Evolutionary conservation across 2,329 filamentous ascomycete species (phyloP), one percentile per base, ranked within the genome.

Genomic region (Pleurostoma richardsiae): DNA sequence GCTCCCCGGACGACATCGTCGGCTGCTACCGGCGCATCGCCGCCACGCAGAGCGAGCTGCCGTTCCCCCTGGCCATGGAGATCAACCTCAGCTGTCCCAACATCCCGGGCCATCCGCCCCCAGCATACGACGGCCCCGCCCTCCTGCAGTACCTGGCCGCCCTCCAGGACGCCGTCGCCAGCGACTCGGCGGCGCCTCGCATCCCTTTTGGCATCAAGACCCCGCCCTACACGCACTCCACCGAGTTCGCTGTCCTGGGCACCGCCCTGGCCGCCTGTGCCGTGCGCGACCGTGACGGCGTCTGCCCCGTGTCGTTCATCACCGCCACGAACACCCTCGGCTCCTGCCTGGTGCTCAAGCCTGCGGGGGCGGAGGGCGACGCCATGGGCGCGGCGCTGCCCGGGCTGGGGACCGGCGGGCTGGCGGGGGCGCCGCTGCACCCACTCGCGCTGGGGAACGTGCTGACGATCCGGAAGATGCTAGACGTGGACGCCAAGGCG

Each of bases 61-160:
- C 58, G 1, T 52, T 81, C 53, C 71, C 73, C 2, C 68, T 88
- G 1, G 82, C 82, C 19, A 79, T 90, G 71, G 88, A 92, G 63
- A 72, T 91, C 56, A 92, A 92, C 59, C 77, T 91, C 30, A 86
- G 80, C 30, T 91, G 88, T 55, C 88, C 88, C 0, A 91, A 92
- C 57, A 90, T 91, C 43, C 72, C 77, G 0, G 68, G 70, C 19
- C 76, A 77, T 41, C 82, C 86, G 1, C 88, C 88, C 1, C 86
- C 87, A 5, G 87, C 87, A 0, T 91, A 90, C 60, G 73, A 78
- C 6, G 63, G 69, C 0, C 52, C 54, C 0, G 68, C 73, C 0
- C 60, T 91, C 3, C 52, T 60, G 0, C 62, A 64, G 4, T 90
- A 88, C 51, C 65, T 91, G 2, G 52, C 54, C 2, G 65, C 67